A percentile compares a stretch with the other conserved stretches of the same genome.
Conservation (phyloP, 1,284 basidiomycete genomes). For the Fomitopsis schrenkii region DNA sequence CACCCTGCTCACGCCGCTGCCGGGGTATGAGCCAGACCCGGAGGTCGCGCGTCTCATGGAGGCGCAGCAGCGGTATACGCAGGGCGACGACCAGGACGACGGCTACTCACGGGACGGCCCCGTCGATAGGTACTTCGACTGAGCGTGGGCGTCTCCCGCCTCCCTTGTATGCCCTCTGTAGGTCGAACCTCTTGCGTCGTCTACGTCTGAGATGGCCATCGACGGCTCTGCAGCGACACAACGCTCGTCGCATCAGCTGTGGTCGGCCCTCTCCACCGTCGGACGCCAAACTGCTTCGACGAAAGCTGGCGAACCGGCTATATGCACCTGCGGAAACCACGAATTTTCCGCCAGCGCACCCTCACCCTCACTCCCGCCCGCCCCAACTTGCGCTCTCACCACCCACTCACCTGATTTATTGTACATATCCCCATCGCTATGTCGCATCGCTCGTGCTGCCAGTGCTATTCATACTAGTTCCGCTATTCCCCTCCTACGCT, state of each 20-base stretch:
- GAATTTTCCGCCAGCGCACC: neutral
- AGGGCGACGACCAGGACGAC: neutral
- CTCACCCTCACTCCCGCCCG: neutral
- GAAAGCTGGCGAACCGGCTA: neutral
- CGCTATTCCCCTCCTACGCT: slow-evolving; percentile 4
- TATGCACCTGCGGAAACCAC: neutral
- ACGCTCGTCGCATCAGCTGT: neutral
- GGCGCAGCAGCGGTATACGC: neutral
- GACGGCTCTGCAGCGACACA: neutral
- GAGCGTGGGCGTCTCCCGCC: neutral
- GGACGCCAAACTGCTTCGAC: neutral
- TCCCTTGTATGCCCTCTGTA: neutral
- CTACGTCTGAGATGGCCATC: neutral
- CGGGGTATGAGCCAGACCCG: slow-evolving; percentile 33
- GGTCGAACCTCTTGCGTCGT: neutral
- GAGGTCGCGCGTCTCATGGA: slow-evolving; percentile 12
- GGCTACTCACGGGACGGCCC: neutral
- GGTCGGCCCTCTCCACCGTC: neutral
- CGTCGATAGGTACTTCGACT: slow-evolving; percentile 3
- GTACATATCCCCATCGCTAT: slow-evolving; percentile 12
- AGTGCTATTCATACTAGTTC: slow-evolving; percentile 7
- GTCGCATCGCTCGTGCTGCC: slow-evolving; percentile 3
- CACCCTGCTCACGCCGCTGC: slow-evolving; percentile 46
- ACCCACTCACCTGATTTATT: slow-evolving; percentile 1
- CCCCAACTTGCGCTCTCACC: neutral